Percentiles rank a stretch among this genome's conserved stretches.
Conservation (phyloP, 371 early-diverging fungal species). For the Massospora cicadina region DNA sequence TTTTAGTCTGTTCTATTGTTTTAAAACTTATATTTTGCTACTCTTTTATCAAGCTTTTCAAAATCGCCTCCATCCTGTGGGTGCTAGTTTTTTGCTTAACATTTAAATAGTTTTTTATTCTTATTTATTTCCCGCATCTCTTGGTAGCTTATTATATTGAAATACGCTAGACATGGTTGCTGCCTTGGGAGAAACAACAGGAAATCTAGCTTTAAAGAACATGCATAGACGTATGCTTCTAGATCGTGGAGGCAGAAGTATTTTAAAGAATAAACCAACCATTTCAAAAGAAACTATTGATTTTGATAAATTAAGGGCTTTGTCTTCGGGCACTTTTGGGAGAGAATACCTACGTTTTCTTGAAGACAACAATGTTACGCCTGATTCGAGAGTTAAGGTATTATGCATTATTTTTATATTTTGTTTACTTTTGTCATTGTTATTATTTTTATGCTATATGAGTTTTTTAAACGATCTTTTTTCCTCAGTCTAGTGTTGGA, state of each 20-base stretch:
- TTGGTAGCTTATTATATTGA: no score
- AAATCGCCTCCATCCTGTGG: no score
- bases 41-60: slow-evolving; percentile 5
- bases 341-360: slow-evolving; percentile 61
- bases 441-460: not conserved
- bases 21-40: slow-evolving; percentile 6
- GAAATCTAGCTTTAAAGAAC: slow-evolving; percentile 31
- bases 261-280: slow-evolving; percentile 60
- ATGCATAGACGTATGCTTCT: slow-evolving; percentile 67
- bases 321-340: slow-evolving; percentile 71
- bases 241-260: slow-evolving; percentile 54
- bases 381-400: slow-evolving; percentile 69
- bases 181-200: slow-evolving; percentile 79
- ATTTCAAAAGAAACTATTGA: slow-evolving; percentile 45
- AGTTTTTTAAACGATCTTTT: no score
- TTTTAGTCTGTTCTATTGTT: no score
- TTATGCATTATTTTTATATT: not conserved
- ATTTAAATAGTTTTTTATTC: no score
- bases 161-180: slow-evolving; percentile 94
- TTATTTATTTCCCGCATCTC: no score
- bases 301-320: slow-evolving; percentile 33
- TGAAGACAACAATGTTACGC: slow-evolving; percentile 55
- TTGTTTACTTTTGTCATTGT: not conserved
- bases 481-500: no score
- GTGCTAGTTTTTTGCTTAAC: no score